Base-by-base conservation (phyloP, 2,329 filamentous ascomycete species). In the Pseudovirgaria hyperparasitica region DNA sequence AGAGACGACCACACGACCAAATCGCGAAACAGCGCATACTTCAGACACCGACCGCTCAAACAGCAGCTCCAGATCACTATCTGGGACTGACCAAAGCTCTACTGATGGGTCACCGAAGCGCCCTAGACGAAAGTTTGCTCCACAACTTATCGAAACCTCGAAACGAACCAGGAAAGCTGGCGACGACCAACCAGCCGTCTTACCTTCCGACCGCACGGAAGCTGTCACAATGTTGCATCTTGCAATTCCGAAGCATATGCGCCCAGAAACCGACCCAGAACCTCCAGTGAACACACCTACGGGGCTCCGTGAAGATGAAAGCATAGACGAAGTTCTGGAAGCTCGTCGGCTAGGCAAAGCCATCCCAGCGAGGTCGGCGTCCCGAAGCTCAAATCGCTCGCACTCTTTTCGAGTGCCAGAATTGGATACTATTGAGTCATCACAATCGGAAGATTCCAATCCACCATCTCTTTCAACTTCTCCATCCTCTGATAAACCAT, bases 121-220 rank as follows among this genome's bases (percentile, higher is more conserved):
- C 21, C 29, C 46, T 8, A 34, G 46, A 4, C 58, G 63, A 22
- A 67, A 55, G 33, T 92, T 92, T 50, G 68, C 76, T 16, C 84
- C 84, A 9, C 77, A 87, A 43, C 62, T 92, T 29, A 76, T 92
- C 35, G 82, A 87, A 52, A 86, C 81, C 3, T 78, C 78, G 4
- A 72, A 74, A 41, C 67, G 84, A 28, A 73, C 74, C 18, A 72
- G 78, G 36, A 73, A 73, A 42, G 68, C 68, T 10, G 73, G 73
- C 12, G 76, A 84, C 40, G 52, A 64, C 1, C 65, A 64, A 5
- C 72, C 74, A 12, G 70, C 74, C 16, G 70, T 74, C 13, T 64
- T 63, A 28, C 72, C 69, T 8, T 67, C 68, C 31, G 74, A 81
- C 54, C 81, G 76, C 56, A 84, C 79, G 19, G 77, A 84, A 45